Conservation (phyloP, 192 early-diverging fungal genomes). For the Phycomyces blakesleeanus region DNA sequence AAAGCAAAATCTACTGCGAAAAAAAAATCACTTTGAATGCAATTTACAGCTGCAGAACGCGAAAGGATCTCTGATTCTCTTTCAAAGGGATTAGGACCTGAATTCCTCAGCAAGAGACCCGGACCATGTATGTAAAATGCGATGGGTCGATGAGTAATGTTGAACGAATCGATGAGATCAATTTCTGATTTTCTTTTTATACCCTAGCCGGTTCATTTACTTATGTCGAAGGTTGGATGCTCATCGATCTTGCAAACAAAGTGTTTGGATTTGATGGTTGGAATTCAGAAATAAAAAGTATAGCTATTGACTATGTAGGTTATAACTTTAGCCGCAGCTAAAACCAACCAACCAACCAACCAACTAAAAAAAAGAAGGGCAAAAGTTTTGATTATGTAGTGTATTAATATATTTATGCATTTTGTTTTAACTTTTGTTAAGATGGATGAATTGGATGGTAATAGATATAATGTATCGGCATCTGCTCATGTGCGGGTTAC, state of each 20-base stretch:
- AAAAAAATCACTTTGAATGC: background rate
- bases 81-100: conserved; percentile 6
- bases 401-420: background rate
- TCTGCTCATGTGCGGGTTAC: conserved; percentile 78
- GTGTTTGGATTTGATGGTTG: conserved; percentile 96
- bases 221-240: conserved; percentile 68
- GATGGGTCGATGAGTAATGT: no score
- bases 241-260: conserved; percentile 85
- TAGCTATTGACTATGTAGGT: conserved; percentile 76
- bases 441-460: conserved; percentile 47
- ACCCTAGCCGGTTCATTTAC: background rate
- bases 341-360: no score
- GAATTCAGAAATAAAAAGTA: conserved; percentile 68
- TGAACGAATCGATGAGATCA: no score
- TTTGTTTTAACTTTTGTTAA: background rate
- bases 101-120: conserved; percentile 6
- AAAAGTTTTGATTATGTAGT: no score
- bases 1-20: no score
- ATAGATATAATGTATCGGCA: conserved; percentile 61
- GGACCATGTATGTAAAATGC: conserved; percentile 8
- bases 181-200: background rate
- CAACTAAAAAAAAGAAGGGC: no score
- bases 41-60: background rate
- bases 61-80: background rate
- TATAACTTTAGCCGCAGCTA: no score